Conservation (phyloP, 2,329 filamentous ascomycete species). For the Chaetomium olivaceum region DNA sequence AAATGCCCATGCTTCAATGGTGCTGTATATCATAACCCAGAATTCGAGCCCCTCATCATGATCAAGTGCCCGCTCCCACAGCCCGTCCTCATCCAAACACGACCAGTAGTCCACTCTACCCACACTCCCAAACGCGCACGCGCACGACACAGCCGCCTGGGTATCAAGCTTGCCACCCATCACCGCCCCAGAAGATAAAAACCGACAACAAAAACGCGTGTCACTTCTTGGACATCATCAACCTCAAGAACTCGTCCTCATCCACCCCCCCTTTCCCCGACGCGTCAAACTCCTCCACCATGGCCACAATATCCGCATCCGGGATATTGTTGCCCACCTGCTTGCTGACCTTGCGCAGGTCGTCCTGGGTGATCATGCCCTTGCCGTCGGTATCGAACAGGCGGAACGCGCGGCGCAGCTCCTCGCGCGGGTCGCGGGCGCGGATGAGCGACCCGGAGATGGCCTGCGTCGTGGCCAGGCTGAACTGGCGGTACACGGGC, state of each 20-base stretch:
- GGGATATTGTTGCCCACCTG: slow-evolving; percentile 91
- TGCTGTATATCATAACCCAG: slow-evolving; percentile 27
- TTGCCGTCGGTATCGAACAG: slow-evolving; percentile 93
- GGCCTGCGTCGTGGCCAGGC: slow-evolving; percentile 69
- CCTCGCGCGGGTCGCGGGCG: slow-evolving; percentile 81
- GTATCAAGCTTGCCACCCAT: slow-evolving; percentile 20
- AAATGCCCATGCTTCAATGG: slow-evolving; percentile 26
- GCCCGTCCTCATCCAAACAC: slow-evolving; percentile 19
- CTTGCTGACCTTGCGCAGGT: slow-evolving; percentile 81
- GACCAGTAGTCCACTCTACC: neutral
- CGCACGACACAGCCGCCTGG: slow-evolving; percentile 13
- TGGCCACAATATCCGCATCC: slow-evolving; percentile 87
- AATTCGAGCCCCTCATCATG: slow-evolving; percentile 16
- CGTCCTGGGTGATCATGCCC: slow-evolving; percentile 84
- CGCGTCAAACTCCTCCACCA: slow-evolving; percentile 98
- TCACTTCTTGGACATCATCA: slow-evolving; percentile 50
- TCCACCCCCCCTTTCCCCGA: slow-evolving; percentile 83
- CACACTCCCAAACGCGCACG: neutral
- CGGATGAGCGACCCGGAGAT: slow-evolving; percentile 80
- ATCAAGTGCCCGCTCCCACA: neutral
- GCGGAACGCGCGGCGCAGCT: slow-evolving; percentile 87
- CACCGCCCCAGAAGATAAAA: neutral
- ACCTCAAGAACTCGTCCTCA: slow-evolving; percentile 68
- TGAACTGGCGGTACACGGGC: slow-evolving; percentile 70
- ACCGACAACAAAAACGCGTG: neutral